These are phyloP conservation scores for Sporothrix luriei DNA, from an alignment of 2,329 filamentous ascomycete species.

Conservation along the genomic window DNA sequence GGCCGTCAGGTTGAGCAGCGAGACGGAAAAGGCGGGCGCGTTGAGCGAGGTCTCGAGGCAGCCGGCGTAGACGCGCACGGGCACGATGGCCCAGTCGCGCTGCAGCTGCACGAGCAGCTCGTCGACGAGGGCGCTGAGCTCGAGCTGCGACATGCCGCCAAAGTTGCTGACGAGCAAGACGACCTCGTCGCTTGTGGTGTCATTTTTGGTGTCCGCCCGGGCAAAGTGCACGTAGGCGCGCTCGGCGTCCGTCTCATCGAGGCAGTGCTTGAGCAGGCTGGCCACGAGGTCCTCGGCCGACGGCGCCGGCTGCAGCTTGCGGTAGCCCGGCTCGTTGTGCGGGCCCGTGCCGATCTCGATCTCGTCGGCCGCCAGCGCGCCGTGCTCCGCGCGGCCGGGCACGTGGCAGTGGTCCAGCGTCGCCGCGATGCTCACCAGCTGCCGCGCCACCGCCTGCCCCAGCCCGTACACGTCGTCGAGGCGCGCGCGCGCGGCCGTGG, in stretches of 20 bases:
- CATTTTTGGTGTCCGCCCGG: slow-evolving; percentile 20
- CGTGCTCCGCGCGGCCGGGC: slow-evolving; percentile 55
- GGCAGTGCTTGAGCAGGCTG: slow-evolving; percentile 61
- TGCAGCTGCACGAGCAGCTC: slow-evolving; percentile 57
- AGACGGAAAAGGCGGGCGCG: slow-evolving; percentile 70
- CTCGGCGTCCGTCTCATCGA: slow-evolving; percentile 59
- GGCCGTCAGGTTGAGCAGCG: slow-evolving; percentile 61
- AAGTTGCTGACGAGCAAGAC: slow-evolving; percentile 62
- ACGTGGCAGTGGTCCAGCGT: slow-evolving; percentile 65
- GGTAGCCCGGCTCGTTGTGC: slow-evolving; percentile 67
- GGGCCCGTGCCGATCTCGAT: slow-evolving; percentile 68
- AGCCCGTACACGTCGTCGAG: slow-evolving; percentile 56
- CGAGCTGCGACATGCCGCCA: slow-evolving; percentile 60
- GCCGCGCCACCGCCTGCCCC: slow-evolving; percentile 52
- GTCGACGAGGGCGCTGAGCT: slow-evolving; percentile 58
- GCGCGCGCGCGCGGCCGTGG: slow-evolving; percentile 46
- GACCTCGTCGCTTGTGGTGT: slow-evolving; percentile 48
- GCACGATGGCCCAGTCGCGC: slow-evolving; percentile 52
- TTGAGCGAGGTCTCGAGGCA: slow-evolving; percentile 73
- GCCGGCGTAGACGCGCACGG: slow-evolving; percentile 61
- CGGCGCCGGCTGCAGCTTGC: slow-evolving; percentile 57
- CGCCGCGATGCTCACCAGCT: slow-evolving; percentile 60
- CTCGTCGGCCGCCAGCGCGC: slow-evolving; percentile 53
- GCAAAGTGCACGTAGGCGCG: slow-evolving; percentile 55
- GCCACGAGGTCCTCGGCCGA: slow-evolving; percentile 54